A percentile compares a stretch with the other conserved stretches of the same genome.
Evolutionary conservation across 1,284 basidiomycete genomes (phyloP).

Genomic region (Microbotryum violaceum): DNA sequence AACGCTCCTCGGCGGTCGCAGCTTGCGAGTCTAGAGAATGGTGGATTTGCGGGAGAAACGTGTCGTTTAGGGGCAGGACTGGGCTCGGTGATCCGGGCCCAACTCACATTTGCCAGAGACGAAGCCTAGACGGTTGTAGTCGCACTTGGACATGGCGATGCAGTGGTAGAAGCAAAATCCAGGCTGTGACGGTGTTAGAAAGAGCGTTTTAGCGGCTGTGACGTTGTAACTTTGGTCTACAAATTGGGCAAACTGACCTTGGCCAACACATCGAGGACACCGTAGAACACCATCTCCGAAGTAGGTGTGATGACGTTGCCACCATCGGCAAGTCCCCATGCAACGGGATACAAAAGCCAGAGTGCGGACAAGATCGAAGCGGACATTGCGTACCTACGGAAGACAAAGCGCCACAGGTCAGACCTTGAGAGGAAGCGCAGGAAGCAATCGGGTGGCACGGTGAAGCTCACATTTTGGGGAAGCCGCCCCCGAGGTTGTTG

Average conservation of each 20-base stretch:
- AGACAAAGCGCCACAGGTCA: too few species aligned
- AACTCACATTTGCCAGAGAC: not conserved
- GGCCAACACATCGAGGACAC: conserved; percentile 53
- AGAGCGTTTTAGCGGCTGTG: too few species aligned
- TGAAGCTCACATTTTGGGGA: conserved; percentile 34
- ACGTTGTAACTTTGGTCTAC: too few species aligned
- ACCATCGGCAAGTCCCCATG: conserved; percentile 48
- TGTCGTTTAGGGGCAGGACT: too few species aligned
- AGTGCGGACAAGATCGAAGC: conserved; percentile 46
- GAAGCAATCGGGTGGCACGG: too few species aligned
- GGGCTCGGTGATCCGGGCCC: too few species aligned
- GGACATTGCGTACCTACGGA: conserved; percentile 12
- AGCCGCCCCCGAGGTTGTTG: conserved; percentile 42
- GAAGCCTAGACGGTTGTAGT: conserved; percentile 35
- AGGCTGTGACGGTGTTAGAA: conserved; percentile 33
- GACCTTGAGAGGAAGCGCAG: too few species aligned
- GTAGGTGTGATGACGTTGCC: conserved; percentile 47
- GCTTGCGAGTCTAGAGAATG: too few species aligned
- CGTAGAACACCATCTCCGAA: conserved; percentile 50
- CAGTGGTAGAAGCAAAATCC: conserved; percentile 45
- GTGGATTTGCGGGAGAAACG: too few species aligned
- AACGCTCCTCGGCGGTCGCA: too few species aligned
- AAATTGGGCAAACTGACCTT: conserved; percentile 34
- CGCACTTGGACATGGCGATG: conserved; percentile 36
- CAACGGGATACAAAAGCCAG: conserved; percentile 50